These are phyloP conservation scores for Geotrichum cucujoidarum DNA, from an alignment of 1,139 yeast genomes.

Conservation along the genomic window DNA sequence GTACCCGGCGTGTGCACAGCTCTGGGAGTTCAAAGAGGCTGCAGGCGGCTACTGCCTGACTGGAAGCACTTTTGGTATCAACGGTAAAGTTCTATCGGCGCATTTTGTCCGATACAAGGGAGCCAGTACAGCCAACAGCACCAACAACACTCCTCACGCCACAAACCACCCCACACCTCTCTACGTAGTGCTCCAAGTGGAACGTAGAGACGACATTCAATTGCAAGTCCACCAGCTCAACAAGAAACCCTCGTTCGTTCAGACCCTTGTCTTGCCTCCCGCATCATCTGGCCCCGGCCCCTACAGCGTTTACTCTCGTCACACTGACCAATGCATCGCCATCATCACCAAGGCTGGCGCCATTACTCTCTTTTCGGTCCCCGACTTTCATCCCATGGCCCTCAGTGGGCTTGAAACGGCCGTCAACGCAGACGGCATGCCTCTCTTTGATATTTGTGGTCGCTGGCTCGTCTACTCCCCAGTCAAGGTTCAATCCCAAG, in stretches of 20 bases:
- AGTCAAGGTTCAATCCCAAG: constrained; percentile 6
- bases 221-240: constrained; percentile 24
- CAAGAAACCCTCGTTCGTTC: constrained; percentile 20
- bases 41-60: constrained; percentile 24
- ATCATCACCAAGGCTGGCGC: constrained; percentile 25
- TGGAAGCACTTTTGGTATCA: constrained; percentile 24
- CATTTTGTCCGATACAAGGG: constrained; percentile 15
- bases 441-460: constrained; percentile 28
- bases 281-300: constrained; percentile 29
- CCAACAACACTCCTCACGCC: not conserved
- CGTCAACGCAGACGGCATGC: constrained; percentile 25
- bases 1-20: constrained; percentile 25
- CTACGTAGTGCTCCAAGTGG: constrained; percentile 24
- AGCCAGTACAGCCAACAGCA: not conserved
- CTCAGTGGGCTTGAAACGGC: constrained; percentile 28
- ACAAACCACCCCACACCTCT: constrained; percentile 15
- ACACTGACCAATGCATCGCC: constrained; percentile 20
- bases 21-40: constrained; percentile 24
- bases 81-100: constrained; percentile 24
- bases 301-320: constrained; percentile 18
- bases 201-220: constrained; percentile 20
- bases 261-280: constrained; percentile 28
- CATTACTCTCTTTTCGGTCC: constrained; percentile 23
- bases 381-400: constrained; percentile 22
- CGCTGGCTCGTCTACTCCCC: constrained; percentile 31